These are phyloP conservation scores for Castanospermum australe DNA, from an alignment of 306 rosid species.

Conservation along the genomic window DNA sequence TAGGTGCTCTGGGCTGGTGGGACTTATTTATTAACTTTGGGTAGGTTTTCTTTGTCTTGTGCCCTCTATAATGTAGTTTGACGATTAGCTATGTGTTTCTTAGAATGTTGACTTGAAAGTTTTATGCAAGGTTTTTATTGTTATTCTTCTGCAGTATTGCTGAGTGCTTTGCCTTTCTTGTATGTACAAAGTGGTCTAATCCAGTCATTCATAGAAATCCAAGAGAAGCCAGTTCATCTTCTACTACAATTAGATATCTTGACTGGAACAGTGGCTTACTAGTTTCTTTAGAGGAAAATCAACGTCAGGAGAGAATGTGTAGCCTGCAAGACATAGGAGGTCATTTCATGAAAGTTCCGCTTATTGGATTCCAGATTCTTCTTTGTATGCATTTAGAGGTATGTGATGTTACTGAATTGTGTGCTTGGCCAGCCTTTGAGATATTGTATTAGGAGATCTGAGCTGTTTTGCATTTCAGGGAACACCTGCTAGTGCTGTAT, in stretches of 20 bases:
- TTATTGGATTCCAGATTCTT: slow-evolving; percentile 80
- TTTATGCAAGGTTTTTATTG: slow-evolving; percentile 30
- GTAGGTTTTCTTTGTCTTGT: slow-evolving; percentile 44
- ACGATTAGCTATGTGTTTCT: slow-evolving; percentile 21
- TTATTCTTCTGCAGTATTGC: slow-evolving; percentile 69
- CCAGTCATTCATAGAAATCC: slow-evolving; percentile 84
- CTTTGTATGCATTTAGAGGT: slow-evolving; percentile 98
- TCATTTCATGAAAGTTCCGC: slow-evolving; percentile 88
- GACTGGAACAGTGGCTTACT: slow-evolving; percentile 83
- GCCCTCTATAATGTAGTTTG: slow-evolving; percentile 22
- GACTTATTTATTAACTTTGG: slow-evolving; percentile 93
- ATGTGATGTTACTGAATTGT: slow-evolving; percentile 29
- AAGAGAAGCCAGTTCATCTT: slow-evolving; percentile 80
- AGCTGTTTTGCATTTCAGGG: slow-evolving; percentile 64
- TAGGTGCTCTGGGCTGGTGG: slow-evolving; percentile 98
- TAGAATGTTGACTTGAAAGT: slow-evolving; percentile 17
- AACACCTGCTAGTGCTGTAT: slow-evolving; percentile 65
- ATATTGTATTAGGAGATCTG: slow-evolving; percentile 17
- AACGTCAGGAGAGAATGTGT: slow-evolving; percentile 62
- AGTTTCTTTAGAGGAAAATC: slow-evolving; percentile 78
- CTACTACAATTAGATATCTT: slow-evolving; percentile 75
- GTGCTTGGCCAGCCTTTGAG: slow-evolving; percentile 18
- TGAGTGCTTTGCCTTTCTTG: slow-evolving; percentile 94
- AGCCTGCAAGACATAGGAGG: slow-evolving; percentile 97
- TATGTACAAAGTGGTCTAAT: slow-evolving; percentile 99